Conservation (phyloP, 768 basidiomycete genomes). For the Russula ochroleuca region DNA sequence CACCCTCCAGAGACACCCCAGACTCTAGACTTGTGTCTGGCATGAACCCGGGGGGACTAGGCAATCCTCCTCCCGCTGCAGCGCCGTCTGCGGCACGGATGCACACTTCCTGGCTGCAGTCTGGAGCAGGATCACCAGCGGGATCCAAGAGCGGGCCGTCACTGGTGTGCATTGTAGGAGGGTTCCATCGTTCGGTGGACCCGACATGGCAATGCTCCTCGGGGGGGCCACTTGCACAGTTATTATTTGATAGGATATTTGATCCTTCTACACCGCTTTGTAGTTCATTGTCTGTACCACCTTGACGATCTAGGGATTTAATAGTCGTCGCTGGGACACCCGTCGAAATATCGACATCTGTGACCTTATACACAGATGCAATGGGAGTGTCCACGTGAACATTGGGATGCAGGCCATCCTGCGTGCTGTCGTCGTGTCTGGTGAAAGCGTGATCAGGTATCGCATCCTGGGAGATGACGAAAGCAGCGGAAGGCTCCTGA, state of each 20-base stretch:
- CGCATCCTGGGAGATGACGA: not conserved
- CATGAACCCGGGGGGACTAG: not conserved
- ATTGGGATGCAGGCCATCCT: not conserved
- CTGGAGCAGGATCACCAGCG: constrained; percentile 4
- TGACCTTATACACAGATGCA: not conserved
- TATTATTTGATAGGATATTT: not conserved
- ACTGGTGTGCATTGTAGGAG: not conserved
- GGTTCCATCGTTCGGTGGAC: not conserved
- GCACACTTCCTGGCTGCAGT: constrained; percentile 22
- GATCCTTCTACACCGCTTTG: constrained; percentile 1
- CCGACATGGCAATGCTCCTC: not conserved
- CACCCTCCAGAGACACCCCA: not conserved
- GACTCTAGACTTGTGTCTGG: not conserved
- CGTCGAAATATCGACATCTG: not conserved
- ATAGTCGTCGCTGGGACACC: not conserved
- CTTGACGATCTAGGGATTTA: not conserved
- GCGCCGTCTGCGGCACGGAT: constrained; percentile 18
- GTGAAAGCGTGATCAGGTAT: constrained; percentile 1
- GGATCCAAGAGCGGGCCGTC: not conserved
- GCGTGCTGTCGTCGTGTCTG: not conserved
- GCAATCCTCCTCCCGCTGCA: constrained; percentile 17
- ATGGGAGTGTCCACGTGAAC: not conserved
- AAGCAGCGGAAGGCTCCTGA: not conserved
- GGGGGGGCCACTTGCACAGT: not conserved
- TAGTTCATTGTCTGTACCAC: not conserved